These are phyloP conservation scores for Trichosporon inkin DNA, from an alignment of 1,284 basidiomycete species.

Conservation along the genomic window DNA sequence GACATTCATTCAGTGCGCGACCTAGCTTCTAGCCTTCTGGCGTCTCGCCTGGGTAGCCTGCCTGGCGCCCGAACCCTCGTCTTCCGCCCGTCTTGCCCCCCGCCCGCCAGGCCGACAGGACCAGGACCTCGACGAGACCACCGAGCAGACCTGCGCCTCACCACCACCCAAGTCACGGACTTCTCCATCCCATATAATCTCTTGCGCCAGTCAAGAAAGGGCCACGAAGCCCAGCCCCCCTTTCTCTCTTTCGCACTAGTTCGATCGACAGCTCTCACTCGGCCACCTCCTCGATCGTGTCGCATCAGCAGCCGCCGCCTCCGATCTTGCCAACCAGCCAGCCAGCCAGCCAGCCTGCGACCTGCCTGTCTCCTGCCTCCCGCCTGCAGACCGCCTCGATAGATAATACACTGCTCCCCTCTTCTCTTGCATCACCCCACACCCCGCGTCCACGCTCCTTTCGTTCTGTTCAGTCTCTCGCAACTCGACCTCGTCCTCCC, in stretches of 20 bases:
- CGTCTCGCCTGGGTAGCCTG: too few species aligned
- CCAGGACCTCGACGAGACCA: not conserved
- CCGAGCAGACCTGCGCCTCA: not conserved
- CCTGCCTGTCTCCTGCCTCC: not conserved
- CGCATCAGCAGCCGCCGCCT: not conserved
- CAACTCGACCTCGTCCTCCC: not conserved
- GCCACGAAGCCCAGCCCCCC: constrained; percentile 4
- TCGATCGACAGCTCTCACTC: constrained; percentile 5
- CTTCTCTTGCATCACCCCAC: not conserved
- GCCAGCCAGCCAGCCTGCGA: not conserved
- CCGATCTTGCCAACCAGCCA: not conserved
- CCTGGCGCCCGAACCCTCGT: too few species aligned
- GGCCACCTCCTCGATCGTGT: constrained; percentile 4
- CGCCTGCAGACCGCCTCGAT: not conserved
- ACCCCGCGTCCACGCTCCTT: not conserved
- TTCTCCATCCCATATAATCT: constrained; percentile 3
- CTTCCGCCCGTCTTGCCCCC: too few species aligned
- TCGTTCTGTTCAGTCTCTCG: not conserved
- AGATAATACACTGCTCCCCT: constrained; percentile 1
- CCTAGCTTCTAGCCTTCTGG: too few species aligned
- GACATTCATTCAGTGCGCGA: too few species aligned
- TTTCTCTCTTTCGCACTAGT: not conserved
- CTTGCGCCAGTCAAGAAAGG: not conserved
- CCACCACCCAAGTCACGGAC: not conserved
- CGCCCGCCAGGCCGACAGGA: too few species aligned